phyloP scores from a whole-genome alignment of 371 early-diverging fungal genomes.

The Haplosporangium sp. region DNA sequence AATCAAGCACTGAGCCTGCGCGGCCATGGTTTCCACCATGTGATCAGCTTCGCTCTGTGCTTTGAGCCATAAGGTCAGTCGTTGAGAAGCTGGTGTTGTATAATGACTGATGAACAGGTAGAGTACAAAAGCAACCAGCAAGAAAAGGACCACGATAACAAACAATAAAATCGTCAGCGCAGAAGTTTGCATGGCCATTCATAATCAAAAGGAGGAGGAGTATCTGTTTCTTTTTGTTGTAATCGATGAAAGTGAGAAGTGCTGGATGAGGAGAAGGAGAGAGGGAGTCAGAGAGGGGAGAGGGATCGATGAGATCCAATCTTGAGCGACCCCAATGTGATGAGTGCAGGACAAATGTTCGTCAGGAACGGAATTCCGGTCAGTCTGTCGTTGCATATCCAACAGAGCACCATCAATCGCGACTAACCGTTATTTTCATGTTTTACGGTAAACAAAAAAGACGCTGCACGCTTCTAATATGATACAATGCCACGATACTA shows the following conservation, averaged over 20 bases:
- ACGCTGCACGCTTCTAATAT: no score
- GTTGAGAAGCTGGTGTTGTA: slow-evolving; percentile 37
- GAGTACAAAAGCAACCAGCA: slow-evolving; percentile 33
- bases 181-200: slow-evolving; percentile 30
- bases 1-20: slow-evolving; percentile 21
- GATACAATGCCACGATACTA: no score
- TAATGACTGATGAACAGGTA: slow-evolving; percentile 37
- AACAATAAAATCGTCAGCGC: slow-evolving; percentile 37
- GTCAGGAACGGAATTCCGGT: no score
- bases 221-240: no score
- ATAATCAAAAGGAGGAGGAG: no score
- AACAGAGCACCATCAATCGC: no score
- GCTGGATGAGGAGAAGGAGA: neutral
- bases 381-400: no score
- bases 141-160: slow-evolving; percentile 33
- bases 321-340: neutral
- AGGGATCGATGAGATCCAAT: neutral
- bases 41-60: slow-evolving; percentile 46
- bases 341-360: neutral
- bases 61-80: slow-evolving; percentile 40
- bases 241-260: no score
- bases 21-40: slow-evolving; percentile 44
- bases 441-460: no score
- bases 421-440: no score
- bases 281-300: neutral